Evolutionary conservation across 192 early-diverging fungal genomes (phyloP).

Genomic region (Umbelopsis ramanniana): DNA sequence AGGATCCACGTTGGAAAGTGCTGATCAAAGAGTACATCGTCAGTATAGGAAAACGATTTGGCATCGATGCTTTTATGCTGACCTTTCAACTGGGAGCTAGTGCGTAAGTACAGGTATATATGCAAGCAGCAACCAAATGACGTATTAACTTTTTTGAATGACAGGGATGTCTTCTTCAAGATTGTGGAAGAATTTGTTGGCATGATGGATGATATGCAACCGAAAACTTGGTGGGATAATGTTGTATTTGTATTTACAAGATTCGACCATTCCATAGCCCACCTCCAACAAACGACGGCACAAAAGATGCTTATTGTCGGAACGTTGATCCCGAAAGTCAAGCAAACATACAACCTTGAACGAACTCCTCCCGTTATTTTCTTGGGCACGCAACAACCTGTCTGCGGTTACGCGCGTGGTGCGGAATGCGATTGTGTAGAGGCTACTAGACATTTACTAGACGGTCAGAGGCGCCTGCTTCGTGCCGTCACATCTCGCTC

Average conservation of each 20-base stretch:
- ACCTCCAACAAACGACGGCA: background rate
- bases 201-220: slow-evolving; percentile 30
- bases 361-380: slow-evolving; percentile 6
- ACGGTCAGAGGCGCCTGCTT: slow-evolving; percentile 1
- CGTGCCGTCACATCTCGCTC: background rate
- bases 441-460: slow-evolving; percentile 8
- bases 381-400: slow-evolving; percentile 18
- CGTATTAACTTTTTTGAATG: background rate
- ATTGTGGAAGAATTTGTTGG: slow-evolving; percentile 25
- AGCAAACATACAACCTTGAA: slow-evolving; percentile 8
- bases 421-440: slow-evolving; percentile 6
- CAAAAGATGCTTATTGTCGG: slow-evolving; percentile 17
- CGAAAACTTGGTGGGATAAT: slow-evolving; percentile 28
- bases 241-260: slow-evolving; percentile 32
- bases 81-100: slow-evolving; percentile 17
- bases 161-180: slow-evolving; percentile 21
- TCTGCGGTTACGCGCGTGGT: slow-evolving; percentile 4
- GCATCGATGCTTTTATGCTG: slow-evolving; percentile 35
- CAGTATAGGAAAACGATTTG: slow-evolving; percentile 24
- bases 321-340: slow-evolving; percentile 3
- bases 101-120: slow-evolving; percentile 11
- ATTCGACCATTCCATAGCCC: slow-evolving; percentile 10
- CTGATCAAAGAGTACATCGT: slow-evolving; percentile 26
- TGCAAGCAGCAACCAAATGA: background rate
- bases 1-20: slow-evolving; percentile 16